phyloP scores from a whole-genome alignment of 768 basidiomycete species.

The Serendipita indica region DNA sequence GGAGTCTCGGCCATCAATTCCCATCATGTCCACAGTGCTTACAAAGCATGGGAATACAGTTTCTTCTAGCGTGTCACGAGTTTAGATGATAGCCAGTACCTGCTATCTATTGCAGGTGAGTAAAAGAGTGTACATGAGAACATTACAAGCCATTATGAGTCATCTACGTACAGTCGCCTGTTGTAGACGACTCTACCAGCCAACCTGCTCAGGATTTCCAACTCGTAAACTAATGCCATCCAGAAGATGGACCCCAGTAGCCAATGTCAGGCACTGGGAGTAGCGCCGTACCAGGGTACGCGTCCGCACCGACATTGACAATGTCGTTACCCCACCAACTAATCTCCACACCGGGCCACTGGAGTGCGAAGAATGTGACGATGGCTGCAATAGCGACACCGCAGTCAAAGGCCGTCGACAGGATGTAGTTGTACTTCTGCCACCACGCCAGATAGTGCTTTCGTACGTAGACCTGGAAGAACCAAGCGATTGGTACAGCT shows the following conservation, averaged over 20 bases:
- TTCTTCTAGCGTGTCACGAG: no score
- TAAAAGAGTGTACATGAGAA: conserved; percentile 1
- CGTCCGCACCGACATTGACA: conserved; percentile 4
- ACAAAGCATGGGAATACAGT: no score
- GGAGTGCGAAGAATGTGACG: conserved; percentile 21
- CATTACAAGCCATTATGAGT: neutral
- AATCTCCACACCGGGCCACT: conserved; percentile 2
- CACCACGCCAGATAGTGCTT: conserved; percentile 12
- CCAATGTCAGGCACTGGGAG: neutral
- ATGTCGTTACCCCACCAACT: conserved; percentile 11
- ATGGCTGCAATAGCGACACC: conserved; percentile 22
- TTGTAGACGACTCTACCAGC: no score
- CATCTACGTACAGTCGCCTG: neutral
- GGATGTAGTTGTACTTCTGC: conserved; percentile 16
- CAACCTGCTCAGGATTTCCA: neutral
- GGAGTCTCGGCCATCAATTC: neutral
- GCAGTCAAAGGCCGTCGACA: conserved; percentile 20
- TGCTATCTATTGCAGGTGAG: no score
- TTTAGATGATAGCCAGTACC: no score
- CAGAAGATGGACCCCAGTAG: neutral
- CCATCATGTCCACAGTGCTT: no score
- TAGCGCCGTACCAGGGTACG: neutral
- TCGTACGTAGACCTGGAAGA: conserved; percentile 12
- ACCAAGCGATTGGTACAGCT: conserved; percentile 1
- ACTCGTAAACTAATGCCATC: conserved; percentile 6